Base-by-base conservation (phyloP, 441 rosid genomes). In the Adansonia gregorii region DNA sequence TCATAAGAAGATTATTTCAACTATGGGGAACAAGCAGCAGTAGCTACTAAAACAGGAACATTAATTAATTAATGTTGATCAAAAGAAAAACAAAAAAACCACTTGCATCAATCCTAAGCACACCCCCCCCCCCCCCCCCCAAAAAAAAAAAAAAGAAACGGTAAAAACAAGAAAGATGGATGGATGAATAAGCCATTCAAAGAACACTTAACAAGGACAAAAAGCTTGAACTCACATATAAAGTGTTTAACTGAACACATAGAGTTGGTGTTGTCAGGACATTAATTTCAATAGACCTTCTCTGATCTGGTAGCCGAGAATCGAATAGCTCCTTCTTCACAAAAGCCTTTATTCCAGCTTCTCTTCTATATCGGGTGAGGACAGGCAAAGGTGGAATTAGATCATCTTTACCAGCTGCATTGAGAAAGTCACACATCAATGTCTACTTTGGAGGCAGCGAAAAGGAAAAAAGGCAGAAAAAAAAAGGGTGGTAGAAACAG, bases 301-400 rank as follows among this genome's bases (percentile, higher is more conserved):
- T 88, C 85, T 92, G 97, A 59, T 89, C 93, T 70, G 88, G 92
- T 46, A 81, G 83, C 88, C 85, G 89, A 76, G 97, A 86, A 72
- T 96, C 99, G 75, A 93, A 93, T 68, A 94, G 84, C 79, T 96
- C 99, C 91, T 96, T 96, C 87, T 91, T 96, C 43, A 96, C 98
- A 84, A 96, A 93, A 67, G 91, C 98, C 84, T 96, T 96, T 84
- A 96, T 87, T 64, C 98, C 95, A 83, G 91, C 91, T 88, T 94
- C 99, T 87, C 76, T 94, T 82, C 67, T 92, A 89, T 88, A 90
- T 83, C 99, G 89, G 8, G 99, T 94, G 79, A 96, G 97, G 81
- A 92, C 86, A 74, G 99, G 99, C 84, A 90, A 93, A 72, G 99
- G 98, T 77, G 98, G 98, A 78, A 96, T 82, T 74, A 96, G 82